Percentiles rank a stretch among this genome's conserved stretches.
These are phyloP conservation scores for Anthoceros angustus DNA, from an alignment of 225 moss, liverwort and hornwort genomes.

Conservation along the genomic window DNA sequence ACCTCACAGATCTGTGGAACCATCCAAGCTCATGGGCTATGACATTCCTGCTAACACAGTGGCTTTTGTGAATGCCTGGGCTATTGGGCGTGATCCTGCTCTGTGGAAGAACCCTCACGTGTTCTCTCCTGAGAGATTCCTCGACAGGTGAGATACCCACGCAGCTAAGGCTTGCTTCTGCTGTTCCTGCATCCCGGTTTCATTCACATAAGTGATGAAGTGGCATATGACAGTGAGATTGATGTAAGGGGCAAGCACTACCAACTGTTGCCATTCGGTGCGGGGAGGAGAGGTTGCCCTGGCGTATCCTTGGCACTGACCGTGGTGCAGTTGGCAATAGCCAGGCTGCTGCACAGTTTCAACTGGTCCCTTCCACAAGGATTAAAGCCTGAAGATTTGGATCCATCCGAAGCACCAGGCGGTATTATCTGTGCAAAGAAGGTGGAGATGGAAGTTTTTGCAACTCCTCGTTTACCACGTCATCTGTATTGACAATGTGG, in stretches of 20 bases:
- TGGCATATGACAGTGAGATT: background rate
- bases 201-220: too few relatives aligned
- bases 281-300: background rate
- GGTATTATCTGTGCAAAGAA: too few relatives aligned
- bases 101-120: constrained; percentile 32
- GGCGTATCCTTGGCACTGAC: background rate
- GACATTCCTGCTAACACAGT: constrained; percentile 16
- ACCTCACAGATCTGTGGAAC: constrained; percentile 18
- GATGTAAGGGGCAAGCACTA: background rate
- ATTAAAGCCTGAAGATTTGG: background rate
- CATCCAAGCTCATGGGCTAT: constrained; percentile 13
- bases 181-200: too few relatives aligned
- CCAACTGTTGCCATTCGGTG: background rate
- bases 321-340: background rate
- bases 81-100: constrained; percentile 32
- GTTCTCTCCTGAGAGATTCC: constrained; percentile 41
- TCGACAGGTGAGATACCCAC: constrained; percentile 6
- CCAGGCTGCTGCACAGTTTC: background rate
- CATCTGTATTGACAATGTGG: too few relatives aligned
- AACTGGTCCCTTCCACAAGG: background rate
- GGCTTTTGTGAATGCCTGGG: constrained; percentile 33
- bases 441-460: too few relatives aligned
- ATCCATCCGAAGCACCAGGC: background rate
- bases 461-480: too few relatives aligned
- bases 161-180: too few relatives aligned